Evolutionary conservation across 176 grass and related monocot genomes (phyloP).

Genomic region (Poa annua): DNA sequence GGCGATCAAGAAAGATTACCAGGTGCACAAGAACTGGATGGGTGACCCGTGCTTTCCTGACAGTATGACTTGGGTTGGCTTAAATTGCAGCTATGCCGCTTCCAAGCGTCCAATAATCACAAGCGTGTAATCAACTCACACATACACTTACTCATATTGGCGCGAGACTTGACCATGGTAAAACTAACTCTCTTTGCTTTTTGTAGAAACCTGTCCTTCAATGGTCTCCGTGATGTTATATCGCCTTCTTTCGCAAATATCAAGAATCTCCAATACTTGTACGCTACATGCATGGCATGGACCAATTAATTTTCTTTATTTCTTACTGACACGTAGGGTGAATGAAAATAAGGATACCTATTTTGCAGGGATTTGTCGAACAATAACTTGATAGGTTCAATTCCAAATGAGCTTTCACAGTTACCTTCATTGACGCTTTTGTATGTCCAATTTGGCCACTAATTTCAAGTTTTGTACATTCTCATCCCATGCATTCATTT

Average conservation of each 20-base stretch:
- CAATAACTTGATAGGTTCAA: constrained; percentile 59
- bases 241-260: constrained; percentile 51
- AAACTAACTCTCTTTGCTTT: background rate
- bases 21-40: constrained; percentile 60
- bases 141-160: background rate
- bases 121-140: constrained; percentile 12
- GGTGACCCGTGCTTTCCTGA: constrained; percentile 68
- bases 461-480: background rate
- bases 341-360: background rate
- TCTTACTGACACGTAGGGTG: background rate
- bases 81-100: constrained; percentile 56
- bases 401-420: constrained; percentile 59
- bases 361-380: constrained; percentile 68
- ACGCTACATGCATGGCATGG: background rate
- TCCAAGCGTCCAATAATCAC: constrained; percentile 52
- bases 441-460: constrained; percentile 35
- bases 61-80: constrained; percentile 49
- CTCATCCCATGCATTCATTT: background rate
- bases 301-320: background rate
- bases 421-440: constrained; percentile 46
- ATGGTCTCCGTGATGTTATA: constrained; percentile 51
- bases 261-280: constrained; percentile 47
- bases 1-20: constrained; percentile 50
- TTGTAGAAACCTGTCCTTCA: constrained; percentile 54
- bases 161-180: background rate